Conservation (phyloP, 345 rosid species). For the Dipteronia dyeriana region DNA sequence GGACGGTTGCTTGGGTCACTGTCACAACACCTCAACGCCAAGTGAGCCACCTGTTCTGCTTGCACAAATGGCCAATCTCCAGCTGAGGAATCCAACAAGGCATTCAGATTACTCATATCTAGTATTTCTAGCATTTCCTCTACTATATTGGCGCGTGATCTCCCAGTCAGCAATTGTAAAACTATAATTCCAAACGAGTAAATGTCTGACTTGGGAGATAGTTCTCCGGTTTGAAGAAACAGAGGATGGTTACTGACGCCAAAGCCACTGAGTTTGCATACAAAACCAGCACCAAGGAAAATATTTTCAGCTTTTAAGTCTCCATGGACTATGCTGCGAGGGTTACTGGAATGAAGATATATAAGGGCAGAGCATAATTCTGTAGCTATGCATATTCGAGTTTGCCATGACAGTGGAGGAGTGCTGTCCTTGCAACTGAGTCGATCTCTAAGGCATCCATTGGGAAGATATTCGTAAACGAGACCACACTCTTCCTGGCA, state of each 20-base stretch:
- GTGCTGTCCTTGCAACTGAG: conserved; percentile 26
- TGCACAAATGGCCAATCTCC: conserved; percentile 35
- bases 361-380: conserved; percentile 32
- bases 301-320: conserved; percentile 30
- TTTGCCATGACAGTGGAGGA: conserved; percentile 35
- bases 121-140: neutral
- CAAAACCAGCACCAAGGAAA: conserved; percentile 33
- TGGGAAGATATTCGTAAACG: conserved; percentile 32
- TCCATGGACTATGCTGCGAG: conserved; percentile 25
- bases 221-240: conserved; percentile 14
- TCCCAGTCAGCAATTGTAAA: conserved; percentile 31
- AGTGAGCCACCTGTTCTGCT: conserved; percentile 27
- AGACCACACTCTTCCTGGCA: conserved; percentile 32
- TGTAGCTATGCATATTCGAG: conserved; percentile 33
- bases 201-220: conserved; percentile 28
- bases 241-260: conserved; percentile 11
- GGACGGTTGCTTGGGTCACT: conserved; percentile 20
- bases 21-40: conserved; percentile 37
- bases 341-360: conserved; percentile 28
- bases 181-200: conserved; percentile 37
- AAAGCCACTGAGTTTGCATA: conserved; percentile 30
- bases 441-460: conserved; percentile 40
- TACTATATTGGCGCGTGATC: neutral
- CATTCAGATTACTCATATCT: conserved; percentile 4
- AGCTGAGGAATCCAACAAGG: conserved; percentile 30